Conservation (phyloP, 257 asterid genomes). For the Galeopsis tetrahit region DNA sequence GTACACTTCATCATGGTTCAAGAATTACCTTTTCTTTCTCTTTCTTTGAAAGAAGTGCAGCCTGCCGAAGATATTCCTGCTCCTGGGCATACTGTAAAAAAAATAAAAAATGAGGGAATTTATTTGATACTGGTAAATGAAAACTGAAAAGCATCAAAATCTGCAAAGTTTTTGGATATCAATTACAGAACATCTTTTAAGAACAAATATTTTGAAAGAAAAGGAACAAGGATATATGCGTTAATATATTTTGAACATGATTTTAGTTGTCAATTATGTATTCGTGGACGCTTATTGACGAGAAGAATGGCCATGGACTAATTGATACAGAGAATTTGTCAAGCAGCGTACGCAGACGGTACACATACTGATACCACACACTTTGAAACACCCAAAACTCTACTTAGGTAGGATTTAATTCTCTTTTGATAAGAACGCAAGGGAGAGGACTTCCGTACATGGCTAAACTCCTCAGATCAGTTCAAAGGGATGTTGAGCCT, state of each 20-base stretch:
- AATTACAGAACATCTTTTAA: background rate
- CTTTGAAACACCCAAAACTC: too few species aligned
- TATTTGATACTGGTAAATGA: background rate
- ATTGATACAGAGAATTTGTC: too few species aligned
- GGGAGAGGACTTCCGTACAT: too few species aligned
- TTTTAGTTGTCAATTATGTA: background rate
- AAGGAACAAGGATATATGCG: background rate
- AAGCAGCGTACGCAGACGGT: too few species aligned
- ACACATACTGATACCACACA: too few species aligned
- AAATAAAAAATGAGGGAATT: background rate
- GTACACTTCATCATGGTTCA: background rate
- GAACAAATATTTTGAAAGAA: background rate
- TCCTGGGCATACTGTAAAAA: slow-evolving; percentile 91
- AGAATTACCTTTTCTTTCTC: slow-evolving; percentile 88
- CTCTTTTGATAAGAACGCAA: too few species aligned
- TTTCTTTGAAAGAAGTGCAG: slow-evolving; percentile 86
- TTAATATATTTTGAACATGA: background rate
- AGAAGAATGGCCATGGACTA: too few species aligned
- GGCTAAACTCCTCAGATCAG: too few species aligned
- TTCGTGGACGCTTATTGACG: too few species aligned
- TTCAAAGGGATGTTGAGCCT: too few species aligned
- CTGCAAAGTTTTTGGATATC: background rate
- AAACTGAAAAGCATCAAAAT: slow-evolving; percentile 7
- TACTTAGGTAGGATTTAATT: too few species aligned
- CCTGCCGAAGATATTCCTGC: slow-evolving; percentile 92